phyloP scores from a whole-genome alignment of 352 stramenopile genomes.

The Globisporangium echinulatum region DNA sequence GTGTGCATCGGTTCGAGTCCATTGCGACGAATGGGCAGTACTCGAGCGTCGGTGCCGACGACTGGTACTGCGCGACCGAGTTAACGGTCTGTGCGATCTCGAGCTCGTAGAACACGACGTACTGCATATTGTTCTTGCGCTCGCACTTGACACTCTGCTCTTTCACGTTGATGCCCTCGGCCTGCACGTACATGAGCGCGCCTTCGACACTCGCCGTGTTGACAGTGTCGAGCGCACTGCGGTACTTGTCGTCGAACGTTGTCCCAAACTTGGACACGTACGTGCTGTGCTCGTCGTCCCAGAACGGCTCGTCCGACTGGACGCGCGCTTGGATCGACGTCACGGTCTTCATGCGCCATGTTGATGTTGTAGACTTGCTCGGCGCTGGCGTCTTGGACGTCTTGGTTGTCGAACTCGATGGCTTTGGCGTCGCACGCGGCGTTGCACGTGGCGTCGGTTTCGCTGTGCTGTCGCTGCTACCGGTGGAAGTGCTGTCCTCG shows the following conservation, averaged over 20 bases:
- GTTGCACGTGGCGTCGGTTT: not conserved
- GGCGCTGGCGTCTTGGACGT: slow-evolving; percentile 1
- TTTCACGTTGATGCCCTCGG: slow-evolving; percentile 48
- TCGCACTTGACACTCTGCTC: slow-evolving; percentile 18
- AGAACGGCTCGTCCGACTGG: slow-evolving; percentile 22
- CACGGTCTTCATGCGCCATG: slow-evolving; percentile 17
- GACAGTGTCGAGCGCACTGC: slow-evolving; percentile 45
- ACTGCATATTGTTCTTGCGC: slow-evolving; percentile 28
- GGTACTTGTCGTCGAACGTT: slow-evolving; percentile 22
- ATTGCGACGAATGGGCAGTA: slow-evolving; percentile 14
- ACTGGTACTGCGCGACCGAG: slow-evolving; percentile 18
- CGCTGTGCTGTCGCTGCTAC: not conserved
- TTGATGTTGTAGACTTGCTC: not conserved
- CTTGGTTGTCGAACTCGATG: not conserved
- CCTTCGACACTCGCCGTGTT: slow-evolving; percentile 75
- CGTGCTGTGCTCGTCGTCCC: slow-evolving; percentile 16
- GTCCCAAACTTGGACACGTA: slow-evolving; percentile 20
- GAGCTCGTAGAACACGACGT: slow-evolving; percentile 30
- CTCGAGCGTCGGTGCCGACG: slow-evolving; percentile 3
- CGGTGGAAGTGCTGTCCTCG: not conserved
- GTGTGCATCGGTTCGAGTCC: slow-evolving; percentile 12
- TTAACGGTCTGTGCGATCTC: slow-evolving; percentile 17
- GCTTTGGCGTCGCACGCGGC: not conserved
- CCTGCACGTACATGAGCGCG: slow-evolving; percentile 75
- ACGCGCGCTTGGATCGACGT: slow-evolving; percentile 24